These are phyloP conservation scores for Trichoderma semiorbis DNA, from an alignment of 2,329 filamentous ascomycete genomes.

Conservation along the genomic window DNA sequence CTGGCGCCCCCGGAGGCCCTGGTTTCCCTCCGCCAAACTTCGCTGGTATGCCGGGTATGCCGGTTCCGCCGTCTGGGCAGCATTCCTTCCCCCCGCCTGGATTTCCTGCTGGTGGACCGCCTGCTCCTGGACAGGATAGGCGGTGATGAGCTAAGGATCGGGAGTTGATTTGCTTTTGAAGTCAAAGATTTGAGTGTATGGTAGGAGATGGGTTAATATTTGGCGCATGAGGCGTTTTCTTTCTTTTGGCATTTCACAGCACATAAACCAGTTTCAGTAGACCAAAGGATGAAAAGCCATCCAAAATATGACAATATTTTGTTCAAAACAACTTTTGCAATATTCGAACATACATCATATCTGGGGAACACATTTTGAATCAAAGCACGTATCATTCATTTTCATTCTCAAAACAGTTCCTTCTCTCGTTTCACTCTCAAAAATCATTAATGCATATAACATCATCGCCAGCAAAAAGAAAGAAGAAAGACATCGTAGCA, in stretches of 20 bases:
- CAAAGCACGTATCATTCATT: neutral
- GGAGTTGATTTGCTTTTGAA: neutral
- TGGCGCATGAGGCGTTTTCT: constrained; percentile 34
- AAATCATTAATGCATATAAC: neutral
- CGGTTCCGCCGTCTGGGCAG: constrained; percentile 33
- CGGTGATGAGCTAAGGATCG: constrained; percentile 25
- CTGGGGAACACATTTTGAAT: neutral
- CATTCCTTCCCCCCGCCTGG: constrained; percentile 42
- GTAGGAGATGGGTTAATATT: neutral
- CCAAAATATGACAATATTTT: neutral
- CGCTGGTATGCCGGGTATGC: constrained; percentile 36
- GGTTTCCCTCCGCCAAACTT: constrained; percentile 29
- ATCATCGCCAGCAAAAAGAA: neutral
- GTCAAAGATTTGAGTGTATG: neutral
- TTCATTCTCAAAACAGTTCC: neutral
- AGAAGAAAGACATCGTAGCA: neutral
- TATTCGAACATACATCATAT: neutral
- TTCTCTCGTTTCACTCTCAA: neutral
- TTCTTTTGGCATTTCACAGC: constrained; percentile 1
- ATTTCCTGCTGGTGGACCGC: constrained; percentile 35
- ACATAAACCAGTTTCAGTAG: neutral
- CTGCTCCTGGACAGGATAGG: constrained; percentile 39
- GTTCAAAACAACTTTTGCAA: neutral
- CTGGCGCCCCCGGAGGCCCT: constrained; percentile 27
- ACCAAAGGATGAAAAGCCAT: neutral